A percentile compares a stretch with the other conserved stretches of the same genome.
Evolutionary conservation across 2,329 filamentous ascomycete species (phyloP).

Genomic region (Didymella arachidicola): DNA sequence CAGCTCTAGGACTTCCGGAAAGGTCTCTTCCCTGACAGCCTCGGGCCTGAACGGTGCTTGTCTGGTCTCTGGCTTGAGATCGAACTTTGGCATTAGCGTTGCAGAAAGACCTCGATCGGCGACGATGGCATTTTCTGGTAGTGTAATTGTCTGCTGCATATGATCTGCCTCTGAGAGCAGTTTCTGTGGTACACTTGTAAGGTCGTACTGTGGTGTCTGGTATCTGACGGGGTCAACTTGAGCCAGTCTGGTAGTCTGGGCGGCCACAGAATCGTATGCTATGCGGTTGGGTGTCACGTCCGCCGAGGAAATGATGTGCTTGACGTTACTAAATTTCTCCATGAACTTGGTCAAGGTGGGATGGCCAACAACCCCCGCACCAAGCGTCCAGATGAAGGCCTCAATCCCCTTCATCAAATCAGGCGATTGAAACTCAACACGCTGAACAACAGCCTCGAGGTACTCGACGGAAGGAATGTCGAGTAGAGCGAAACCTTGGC

Average conservation of each 20-base stretch:
- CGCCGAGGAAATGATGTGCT: slow-evolving; percentile 79
- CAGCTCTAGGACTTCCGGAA: slow-evolving; percentile 60
- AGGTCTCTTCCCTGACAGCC: slow-evolving; percentile 54
- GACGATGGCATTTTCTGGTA: slow-evolving; percentile 31
- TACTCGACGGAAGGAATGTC: slow-evolving; percentile 78
- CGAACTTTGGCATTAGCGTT: slow-evolving; percentile 57
- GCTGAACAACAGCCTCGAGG: slow-evolving; percentile 71
- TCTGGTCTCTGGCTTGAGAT: slow-evolving; percentile 34
- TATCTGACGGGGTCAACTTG: slow-evolving; percentile 79
- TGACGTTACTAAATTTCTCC: slow-evolving; percentile 63
- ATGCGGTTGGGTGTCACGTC: slow-evolving; percentile 81
- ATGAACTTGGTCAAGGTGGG: slow-evolving; percentile 74
- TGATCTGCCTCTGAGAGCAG: background rate
- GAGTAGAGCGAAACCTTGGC: slow-evolving; percentile 78
- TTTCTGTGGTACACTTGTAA: slow-evolving; percentile 54
- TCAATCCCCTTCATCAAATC: slow-evolving; percentile 72
- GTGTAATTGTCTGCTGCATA: slow-evolving; percentile 35
- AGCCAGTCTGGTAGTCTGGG: slow-evolving; percentile 72
- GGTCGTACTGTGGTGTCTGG: slow-evolving; percentile 71
- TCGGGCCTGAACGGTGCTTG: slow-evolving; percentile 56
- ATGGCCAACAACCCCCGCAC: slow-evolving; percentile 70
- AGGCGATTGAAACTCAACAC: slow-evolving; percentile 74
- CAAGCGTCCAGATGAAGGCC: slow-evolving; percentile 83
- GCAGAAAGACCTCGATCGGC: slow-evolving; percentile 55
- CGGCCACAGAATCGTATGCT: slow-evolving; percentile 70